Base-by-base conservation (phyloP, 2,329 filamentous ascomycete genomes). In the Alternaria solani region DNA sequence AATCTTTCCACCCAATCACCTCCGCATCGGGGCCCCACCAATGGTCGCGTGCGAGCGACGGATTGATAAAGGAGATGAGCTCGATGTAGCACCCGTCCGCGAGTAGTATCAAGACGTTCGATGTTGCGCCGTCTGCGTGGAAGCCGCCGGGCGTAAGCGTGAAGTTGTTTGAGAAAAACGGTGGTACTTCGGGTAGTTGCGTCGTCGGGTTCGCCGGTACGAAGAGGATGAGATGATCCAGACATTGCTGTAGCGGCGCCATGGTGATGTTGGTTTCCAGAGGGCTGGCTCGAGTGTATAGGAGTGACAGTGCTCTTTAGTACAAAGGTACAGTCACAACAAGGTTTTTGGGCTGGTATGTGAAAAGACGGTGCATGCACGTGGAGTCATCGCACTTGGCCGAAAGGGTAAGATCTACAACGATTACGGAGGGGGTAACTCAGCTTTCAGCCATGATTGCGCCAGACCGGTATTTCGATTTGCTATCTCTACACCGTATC, bases 181-280 rank as follows among this genome's bases (percentile, higher is more conserved):
- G 14, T 16, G 74, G 72, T 16, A 76, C 53, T 9, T 62, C 43
- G 8, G 75, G 75, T 14, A 69, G 59, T 80, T 78, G 68, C 3
- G 74, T 65, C 5, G 88, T 78, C 23, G 82, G 80, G 84, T 81
- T 1, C 84, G 85, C 80, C 0, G 88, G 85, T 4, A 91, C 77
- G 2, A 91, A 82, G 55, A 91, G 81, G 63, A 91, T 85, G 56
- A 91, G 83, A 70, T 91, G 89, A 75, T 91, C 89, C 14, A 91
- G 76, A 39, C 76, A 72, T 36, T 73, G 68, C n/a, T 18, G 23
- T 26, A 28, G 32, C 9, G 52, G 9, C 18, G 47, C 25, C 57
- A 59, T 59, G 14, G 23, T 44, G 11, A 41, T 4, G 7, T 39
- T 14, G 16, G n/a, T 5, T 26, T 6, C 32, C 18, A 7, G n/a